Percentiles rank a stretch among this genome's conserved stretches.
Conservation (phyloP, 1,284 basidiomycete genomes). For the Earliella scabrosa region DNA sequence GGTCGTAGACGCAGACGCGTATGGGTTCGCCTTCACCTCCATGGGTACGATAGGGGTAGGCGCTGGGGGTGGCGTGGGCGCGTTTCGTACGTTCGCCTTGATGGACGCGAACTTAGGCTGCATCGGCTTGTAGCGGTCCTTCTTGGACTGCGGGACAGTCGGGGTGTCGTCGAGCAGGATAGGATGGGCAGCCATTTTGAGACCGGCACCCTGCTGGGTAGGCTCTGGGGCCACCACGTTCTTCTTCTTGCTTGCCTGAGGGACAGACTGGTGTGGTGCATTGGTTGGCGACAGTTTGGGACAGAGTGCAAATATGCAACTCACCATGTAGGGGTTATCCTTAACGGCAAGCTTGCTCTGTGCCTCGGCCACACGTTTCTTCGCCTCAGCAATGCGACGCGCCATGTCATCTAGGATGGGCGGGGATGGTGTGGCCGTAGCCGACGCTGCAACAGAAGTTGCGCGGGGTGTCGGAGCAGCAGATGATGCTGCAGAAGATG, state of each 20-base stretch:
- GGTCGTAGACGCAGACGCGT: constrained; percentile 55
- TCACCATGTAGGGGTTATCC: constrained; percentile 84
- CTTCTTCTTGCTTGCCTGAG: constrained; percentile 58
- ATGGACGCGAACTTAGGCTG: constrained; percentile 96
- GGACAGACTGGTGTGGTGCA: constrained; percentile 44
- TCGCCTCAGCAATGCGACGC: constrained; percentile 77
- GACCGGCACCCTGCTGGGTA: constrained; percentile 77
- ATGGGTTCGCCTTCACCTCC: constrained; percentile 70
- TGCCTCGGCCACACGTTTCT: constrained; percentile 77
- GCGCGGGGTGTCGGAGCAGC: constrained; percentile 27
- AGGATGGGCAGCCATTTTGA: constrained; percentile 91
- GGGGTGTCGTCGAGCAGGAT: constrained; percentile 72
- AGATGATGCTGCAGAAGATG: constrained; percentile 35
- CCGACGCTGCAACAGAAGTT: constrained; percentile 33
- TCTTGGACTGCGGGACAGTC: constrained; percentile 71
- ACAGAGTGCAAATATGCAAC: constrained; percentile 24
- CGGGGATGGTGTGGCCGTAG: constrained; percentile 40
- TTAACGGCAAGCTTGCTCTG: constrained; percentile 74
- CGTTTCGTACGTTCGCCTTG: constrained; percentile 81
- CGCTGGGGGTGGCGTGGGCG: constrained; percentile 64
- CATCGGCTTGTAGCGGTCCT: constrained; percentile 94
- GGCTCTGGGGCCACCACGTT: constrained; percentile 50
- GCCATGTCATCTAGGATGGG: constrained; percentile 66
- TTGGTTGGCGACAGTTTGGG: background rate
- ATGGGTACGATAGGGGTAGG: constrained; percentile 47